A percentile compares a stretch with the other conserved stretches of the same genome.
Conservation (phyloP, 441 rosid genomes). For the Pelargonium cotyledonis region DNA sequence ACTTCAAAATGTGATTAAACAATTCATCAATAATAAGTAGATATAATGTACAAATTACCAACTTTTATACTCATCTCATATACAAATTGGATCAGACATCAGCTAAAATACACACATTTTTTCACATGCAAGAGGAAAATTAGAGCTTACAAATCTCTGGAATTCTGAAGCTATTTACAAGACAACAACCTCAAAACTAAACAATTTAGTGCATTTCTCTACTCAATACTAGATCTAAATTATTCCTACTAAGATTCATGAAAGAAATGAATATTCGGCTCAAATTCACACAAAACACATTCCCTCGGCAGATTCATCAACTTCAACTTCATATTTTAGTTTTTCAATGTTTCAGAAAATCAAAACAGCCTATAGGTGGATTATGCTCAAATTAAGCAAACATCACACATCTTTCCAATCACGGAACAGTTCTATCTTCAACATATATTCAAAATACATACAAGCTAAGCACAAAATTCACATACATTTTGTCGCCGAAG, state of each 20-base stretch:
- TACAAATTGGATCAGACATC: neutral
- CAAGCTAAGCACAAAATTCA: neutral
- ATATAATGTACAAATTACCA: neutral
- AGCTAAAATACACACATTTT: neutral
- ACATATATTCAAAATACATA: neutral
- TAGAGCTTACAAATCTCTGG: neutral
- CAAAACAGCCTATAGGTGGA: neutral
- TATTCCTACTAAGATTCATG: neutral
- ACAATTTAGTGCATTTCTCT: neutral
- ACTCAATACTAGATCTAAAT: conserved; percentile 7
- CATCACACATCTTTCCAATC: neutral
- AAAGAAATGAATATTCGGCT: conserved; percentile 9
- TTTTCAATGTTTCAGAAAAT: neutral
- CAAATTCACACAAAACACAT: conserved; percentile 10
- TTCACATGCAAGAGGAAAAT: neutral
- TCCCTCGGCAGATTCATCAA: neutral
- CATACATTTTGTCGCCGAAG: conserved; percentile 6
- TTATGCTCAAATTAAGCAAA: neutral
- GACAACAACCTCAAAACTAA: neutral
- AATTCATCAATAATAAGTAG: neutral
- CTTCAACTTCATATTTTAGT: neutral
- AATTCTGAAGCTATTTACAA: neutral
- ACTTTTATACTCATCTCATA: neutral
- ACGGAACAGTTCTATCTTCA: conserved; percentile 1
- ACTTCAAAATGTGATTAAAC: neutral